Evolutionary conservation across 208 protist species (phyloP), one percentile per base, ranked within the genome.

Genomic region (Crithidia expoeki): DNA sequence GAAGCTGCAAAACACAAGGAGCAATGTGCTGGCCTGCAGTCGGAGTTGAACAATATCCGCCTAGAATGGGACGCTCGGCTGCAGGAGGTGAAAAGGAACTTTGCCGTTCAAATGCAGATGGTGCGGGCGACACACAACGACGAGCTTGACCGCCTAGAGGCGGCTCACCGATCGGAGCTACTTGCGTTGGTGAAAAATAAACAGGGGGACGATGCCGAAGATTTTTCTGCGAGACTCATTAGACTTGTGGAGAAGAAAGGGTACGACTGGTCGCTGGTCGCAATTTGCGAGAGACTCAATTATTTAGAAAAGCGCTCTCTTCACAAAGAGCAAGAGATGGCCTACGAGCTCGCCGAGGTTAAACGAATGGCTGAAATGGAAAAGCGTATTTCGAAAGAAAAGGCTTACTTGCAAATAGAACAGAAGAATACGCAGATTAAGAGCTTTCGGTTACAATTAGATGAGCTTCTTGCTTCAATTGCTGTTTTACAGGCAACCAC

Each of bases 361-460:
- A 74, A 73, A 53, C 80, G 89, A 30, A 57, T 91, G 33, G 79
- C 85, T 32, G 81, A 92, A 11, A 74, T 93, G 42, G 92, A 96
- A 68, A 78, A 83, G 32, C 58, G 52, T 1, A 32, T 95, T 19
- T 38, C 79, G 38, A 81, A 59, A 25, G 81, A 96, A 58, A 89
- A 90, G 50, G 68, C 71, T 16, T 69, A 93, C 36, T 72, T 94
- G 40, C 46, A 86, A 19, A n/a, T 96, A 30, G 79, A 93, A 38
- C 61, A 88, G 44, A 96, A 96, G 71, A 95, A 94, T 68, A 78
- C 85, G 40, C 87, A 96, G 70, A 94, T 96, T 40, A 73, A 84
- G 7, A 74, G 76, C 46, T 96, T 95, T 53, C 83, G 76, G 2
- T 21, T 83, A 1, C 81, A 93, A 42, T 64, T 96, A 25, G 89